A percentile compares a stretch with the other conserved stretches of the same genome.
Evolutionary conservation across 768 basidiomycete species (phyloP).

Genomic region (Tricholoma hemisulphureum): DNA sequence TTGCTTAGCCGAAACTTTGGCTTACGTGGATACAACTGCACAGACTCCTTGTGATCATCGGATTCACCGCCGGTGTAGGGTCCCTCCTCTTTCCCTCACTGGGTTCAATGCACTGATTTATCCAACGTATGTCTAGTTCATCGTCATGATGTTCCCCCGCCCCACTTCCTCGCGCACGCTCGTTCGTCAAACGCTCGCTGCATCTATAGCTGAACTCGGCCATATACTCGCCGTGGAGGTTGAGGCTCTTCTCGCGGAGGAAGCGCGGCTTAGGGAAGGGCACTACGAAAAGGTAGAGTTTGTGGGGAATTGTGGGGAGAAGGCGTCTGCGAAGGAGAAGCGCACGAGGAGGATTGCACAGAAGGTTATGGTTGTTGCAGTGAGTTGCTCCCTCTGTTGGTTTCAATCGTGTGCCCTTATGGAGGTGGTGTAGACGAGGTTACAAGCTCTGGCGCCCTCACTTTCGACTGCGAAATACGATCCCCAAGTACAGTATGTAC

Average conservation of each 20-base stretch:
- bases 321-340: constrained; percentile 36
- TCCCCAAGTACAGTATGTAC: constrained; percentile 41
- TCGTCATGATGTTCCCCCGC: constrained; percentile 48
- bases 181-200: constrained; percentile 41
- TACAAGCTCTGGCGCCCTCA: constrained; percentile 37
- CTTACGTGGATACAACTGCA: background rate
- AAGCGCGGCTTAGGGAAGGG: constrained; percentile 32
- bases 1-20: background rate
- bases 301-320: constrained; percentile 17
- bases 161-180: constrained; percentile 41
- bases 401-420: background rate
- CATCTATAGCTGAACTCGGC: constrained; percentile 33
- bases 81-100: background rate
- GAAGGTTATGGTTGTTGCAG: constrained; percentile 35
- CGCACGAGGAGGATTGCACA: constrained; percentile 36
- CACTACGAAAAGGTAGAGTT: constrained; percentile 29
- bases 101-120: background rate
- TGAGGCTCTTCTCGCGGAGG: constrained; percentile 46
- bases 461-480: constrained; percentile 40
- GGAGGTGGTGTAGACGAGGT: constrained; percentile 28
- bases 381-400: constrained; percentile 18
- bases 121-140: constrained; percentile 26
- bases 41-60: constrained; percentile 44
- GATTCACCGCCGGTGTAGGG: constrained; percentile 43
- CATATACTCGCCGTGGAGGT: constrained; percentile 40